A percentile compares a stretch with the other conserved stretches of the same genome.
Evolutionary conservation across 2,329 filamentous ascomycete species (phyloP).

Genomic region (Xylaria sp.): DNA sequence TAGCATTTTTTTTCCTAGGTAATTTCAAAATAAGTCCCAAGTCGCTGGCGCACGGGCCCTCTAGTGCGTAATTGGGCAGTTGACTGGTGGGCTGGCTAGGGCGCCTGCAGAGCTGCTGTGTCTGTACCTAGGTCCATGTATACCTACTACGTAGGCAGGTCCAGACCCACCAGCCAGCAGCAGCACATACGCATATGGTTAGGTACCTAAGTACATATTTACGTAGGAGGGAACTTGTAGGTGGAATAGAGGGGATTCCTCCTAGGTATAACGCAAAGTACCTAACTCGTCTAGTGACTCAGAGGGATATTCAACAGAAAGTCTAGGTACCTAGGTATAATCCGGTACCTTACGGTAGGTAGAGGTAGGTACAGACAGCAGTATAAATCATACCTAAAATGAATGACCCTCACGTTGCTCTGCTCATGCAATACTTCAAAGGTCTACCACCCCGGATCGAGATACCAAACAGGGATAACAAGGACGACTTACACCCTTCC

Average conservation of each 20-base stretch:
- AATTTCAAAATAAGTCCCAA: conserved; percentile 6
- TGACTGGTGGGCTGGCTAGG: background rate
- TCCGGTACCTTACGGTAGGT: background rate
- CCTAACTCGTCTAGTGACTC: background rate
- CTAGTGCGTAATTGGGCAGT: conserved; percentile 9
- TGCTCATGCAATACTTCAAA: conserved; percentile 1
- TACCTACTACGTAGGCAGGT: no score
- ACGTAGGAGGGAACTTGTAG: no score
- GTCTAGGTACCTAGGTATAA: no score
- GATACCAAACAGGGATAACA: background rate
- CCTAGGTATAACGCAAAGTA: background rate
- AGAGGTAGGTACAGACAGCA: background rate
- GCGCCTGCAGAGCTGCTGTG: no score
- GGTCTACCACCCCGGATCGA: background rate
- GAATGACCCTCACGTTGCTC: background rate
- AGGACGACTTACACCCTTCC: conserved; percentile 12
- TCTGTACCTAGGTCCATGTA: background rate
- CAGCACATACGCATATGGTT: no score
- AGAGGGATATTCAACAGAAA: background rate
- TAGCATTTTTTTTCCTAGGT: conserved; percentile 15
- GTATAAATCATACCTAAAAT: background rate
- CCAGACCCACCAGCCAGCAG: no score
- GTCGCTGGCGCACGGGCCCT: conserved; percentile 23
- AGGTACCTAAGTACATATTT: no score
- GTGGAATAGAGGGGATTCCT: background rate